A percentile compares a stretch with the other conserved stretches of the same genome.
Evolutionary conservation across 2,329 filamentous ascomycete genomes (phyloP).

Genomic region (Sarocladium kiliense): DNA sequence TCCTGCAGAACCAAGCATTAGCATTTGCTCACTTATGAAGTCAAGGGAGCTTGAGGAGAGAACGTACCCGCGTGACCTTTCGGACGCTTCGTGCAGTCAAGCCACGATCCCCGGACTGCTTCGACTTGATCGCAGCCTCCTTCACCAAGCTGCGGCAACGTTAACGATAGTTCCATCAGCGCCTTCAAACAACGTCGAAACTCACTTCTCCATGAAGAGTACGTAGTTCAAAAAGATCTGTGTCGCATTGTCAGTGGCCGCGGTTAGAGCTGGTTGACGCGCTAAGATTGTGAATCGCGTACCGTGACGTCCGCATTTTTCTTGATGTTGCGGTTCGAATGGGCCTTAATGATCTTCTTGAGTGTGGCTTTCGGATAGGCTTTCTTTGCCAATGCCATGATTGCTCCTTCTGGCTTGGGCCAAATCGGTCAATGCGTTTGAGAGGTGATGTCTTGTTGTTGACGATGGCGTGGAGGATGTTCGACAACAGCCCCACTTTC

Average conservation of each 20-base stretch:
- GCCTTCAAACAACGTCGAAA: background rate
- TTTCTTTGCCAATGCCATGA: constrained; percentile 52
- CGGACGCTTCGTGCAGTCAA: constrained; percentile 72
- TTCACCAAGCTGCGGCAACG: constrained; percentile 60
- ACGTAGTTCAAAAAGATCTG: constrained; percentile 83
- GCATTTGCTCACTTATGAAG: background rate
- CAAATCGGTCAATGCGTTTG: background rate
- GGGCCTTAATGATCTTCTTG: constrained; percentile 86
- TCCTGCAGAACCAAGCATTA: constrained; percentile 37
- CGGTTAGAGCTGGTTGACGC: background rate
- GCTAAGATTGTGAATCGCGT: constrained; percentile 20
- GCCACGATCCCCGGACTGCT: constrained; percentile 65
- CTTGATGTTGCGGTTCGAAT: constrained; percentile 72
- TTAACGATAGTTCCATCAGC: background rate
- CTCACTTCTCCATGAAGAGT: constrained; percentile 68
- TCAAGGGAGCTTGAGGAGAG: background rate
- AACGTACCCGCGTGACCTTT: constrained; percentile 68
- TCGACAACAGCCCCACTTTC: background rate
- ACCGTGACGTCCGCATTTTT: constrained; percentile 86
- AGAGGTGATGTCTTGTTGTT: background rate
- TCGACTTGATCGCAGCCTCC: constrained; percentile 72
- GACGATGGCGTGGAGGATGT: background rate
- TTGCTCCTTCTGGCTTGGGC: background rate
- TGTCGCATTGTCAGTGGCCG: constrained; percentile 16
- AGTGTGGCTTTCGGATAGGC: constrained; percentile 79